These are phyloP conservation scores for Neurospora sp. DNA, from an alignment of 495 filamentous ascomycete genomes.

Conservation along the genomic window DNA sequence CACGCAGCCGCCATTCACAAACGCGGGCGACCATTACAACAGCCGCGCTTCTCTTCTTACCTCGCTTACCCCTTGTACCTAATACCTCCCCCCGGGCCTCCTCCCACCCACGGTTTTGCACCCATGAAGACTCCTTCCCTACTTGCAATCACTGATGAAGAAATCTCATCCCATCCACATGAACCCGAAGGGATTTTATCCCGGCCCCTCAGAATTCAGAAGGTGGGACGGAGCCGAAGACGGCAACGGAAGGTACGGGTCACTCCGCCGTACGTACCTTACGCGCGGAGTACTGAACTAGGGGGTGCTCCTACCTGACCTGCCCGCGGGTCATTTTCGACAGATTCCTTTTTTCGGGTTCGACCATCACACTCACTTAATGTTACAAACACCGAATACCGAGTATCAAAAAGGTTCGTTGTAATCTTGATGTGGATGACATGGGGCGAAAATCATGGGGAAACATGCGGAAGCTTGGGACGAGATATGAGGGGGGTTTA, in stretches of 20 bases:
- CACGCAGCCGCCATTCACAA: neutral
- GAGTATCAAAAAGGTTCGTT: neutral
- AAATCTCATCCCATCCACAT: neutral
- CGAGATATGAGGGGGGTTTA: neutral
- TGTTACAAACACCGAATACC: neutral
- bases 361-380: neutral
- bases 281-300: neutral
- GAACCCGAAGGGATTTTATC: neutral
- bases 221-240: neutral
- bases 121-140: neutral
- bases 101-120: neutral
- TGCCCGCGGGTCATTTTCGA: neutral
- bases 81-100: neutral
- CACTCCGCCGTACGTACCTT: neutral
- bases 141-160: neutral
- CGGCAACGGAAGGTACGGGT: neutral
- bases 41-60: neutral
- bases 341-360: neutral
- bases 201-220: no score
- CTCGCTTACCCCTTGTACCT: no score
- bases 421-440: neutral
- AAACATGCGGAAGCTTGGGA: neutral
- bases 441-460: neutral
- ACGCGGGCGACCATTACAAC: neutral
- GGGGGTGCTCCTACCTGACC: neutral